Evolutionary conservation across 2,329 filamentous ascomycete species (phyloP).

Genomic region (Paecilomyces sp.): DNA sequence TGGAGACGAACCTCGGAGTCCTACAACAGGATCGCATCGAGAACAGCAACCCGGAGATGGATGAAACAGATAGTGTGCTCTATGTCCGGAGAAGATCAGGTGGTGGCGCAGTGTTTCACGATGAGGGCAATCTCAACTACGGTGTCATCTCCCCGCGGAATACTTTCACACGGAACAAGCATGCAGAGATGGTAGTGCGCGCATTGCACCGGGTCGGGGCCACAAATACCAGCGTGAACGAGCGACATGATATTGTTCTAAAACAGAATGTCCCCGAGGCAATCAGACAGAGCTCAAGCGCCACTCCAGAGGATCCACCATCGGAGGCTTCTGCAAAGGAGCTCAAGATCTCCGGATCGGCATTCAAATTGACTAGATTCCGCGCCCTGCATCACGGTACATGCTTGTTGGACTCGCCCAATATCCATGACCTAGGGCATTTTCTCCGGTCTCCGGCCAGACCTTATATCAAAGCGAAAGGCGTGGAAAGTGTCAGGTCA

Average conservation of each 20-base stretch:
- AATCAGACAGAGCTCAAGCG: constrained; percentile 23
- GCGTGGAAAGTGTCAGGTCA: constrained; percentile 86
- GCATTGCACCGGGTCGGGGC: constrained; percentile 53
- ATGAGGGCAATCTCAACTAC: constrained; percentile 89
- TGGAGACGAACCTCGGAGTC: constrained; percentile 70
- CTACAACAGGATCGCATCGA: constrained; percentile 40
- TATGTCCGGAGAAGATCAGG: constrained; percentile 81
- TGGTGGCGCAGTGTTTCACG: constrained; percentile 91
- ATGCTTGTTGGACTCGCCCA: constrained; percentile 70
- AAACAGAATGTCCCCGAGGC: constrained; percentile 3
- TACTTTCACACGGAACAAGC: constrained; percentile 72
- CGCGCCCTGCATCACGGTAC: constrained; percentile 90
- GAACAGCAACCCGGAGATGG: constrained; percentile 9
- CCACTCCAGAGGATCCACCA: constrained; percentile 38
- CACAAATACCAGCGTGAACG: constrained; percentile 67
- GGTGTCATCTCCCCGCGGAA: constrained; percentile 76
- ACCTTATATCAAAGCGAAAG: constrained; percentile 68
- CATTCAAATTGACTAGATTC: constrained; percentile 80
- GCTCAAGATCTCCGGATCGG: constrained; percentile 85
- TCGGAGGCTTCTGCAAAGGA: constrained; percentile 27
- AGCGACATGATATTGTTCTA: constrained; percentile 87
- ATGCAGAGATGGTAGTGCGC: constrained; percentile 89
- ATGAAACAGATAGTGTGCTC: constrained; percentile 34
- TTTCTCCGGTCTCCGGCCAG: constrained; percentile 74
- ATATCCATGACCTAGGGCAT: constrained; percentile 60